These are phyloP conservation scores for Adansonia rubrostipa DNA, from an alignment of 441 rosid species.

Conservation along the genomic window DNA sequence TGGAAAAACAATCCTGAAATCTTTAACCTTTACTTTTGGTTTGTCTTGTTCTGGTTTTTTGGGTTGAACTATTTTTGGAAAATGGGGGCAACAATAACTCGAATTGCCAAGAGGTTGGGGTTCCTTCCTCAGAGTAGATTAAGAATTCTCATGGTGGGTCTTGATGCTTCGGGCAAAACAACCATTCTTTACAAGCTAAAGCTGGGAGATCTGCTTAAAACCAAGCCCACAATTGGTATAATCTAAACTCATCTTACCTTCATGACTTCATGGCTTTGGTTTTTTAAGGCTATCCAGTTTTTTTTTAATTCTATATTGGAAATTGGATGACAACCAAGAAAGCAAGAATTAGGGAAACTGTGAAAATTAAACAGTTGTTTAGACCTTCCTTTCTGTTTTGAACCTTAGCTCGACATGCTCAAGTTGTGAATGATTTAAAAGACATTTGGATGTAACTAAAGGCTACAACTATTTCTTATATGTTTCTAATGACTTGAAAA, in stretches of 20 bases:
- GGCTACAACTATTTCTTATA: neutral
- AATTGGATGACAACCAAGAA: neutral
- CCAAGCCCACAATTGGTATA: constrained; percentile 67
- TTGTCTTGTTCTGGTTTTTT: constrained; percentile 3
- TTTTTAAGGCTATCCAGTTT: neutral
- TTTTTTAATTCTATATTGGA: neutral
- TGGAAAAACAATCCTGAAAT: neutral
- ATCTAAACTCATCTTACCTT: neutral
- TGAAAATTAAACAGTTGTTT: neutral
- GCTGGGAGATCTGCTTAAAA: constrained; percentile 67
- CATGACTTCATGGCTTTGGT: neutral
- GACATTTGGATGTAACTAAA: neutral
- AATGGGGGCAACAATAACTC: constrained; percentile 54
- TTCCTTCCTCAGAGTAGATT: constrained; percentile 41
- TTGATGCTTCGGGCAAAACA: constrained; percentile 79
- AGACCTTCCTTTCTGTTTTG: neutral
- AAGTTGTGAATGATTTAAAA: neutral
- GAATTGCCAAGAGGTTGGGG: constrained; percentile 49
- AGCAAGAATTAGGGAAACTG: neutral
- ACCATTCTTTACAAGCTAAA: constrained; percentile 72
- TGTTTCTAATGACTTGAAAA: neutral
- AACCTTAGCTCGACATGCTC: neutral
- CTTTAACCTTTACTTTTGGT: constrained; percentile 8
- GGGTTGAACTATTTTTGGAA: constrained; percentile 8
- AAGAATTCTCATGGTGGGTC: constrained; percentile 76